Evolutionary conservation across 768 basidiomycete species (phyloP).

Genomic region (Thelephora ganbajun): DNA sequence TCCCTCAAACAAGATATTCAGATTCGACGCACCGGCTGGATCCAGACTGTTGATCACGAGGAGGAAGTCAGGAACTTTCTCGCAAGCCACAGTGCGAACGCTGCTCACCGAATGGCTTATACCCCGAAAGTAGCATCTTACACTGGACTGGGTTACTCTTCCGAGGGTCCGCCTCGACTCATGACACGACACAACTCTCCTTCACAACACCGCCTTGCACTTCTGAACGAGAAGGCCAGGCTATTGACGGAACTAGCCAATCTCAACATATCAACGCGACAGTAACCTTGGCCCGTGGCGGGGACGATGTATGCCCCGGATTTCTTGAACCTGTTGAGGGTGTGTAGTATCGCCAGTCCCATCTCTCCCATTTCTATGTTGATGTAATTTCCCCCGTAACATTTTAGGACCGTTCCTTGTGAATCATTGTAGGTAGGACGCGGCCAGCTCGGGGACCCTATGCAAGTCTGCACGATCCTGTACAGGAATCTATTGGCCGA

Average conservation of each 20-base stretch:
- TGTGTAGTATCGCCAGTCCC: no score
- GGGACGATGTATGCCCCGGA: background rate
- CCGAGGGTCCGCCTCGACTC: slow-evolving; percentile 2
- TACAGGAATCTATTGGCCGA: no score
- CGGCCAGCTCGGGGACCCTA: no score
- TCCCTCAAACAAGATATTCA: slow-evolving; percentile 10
- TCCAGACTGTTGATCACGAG: slow-evolving; percentile 37
- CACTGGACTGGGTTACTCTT: slow-evolving; percentile 2
- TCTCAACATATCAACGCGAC: slow-evolving; percentile 15
- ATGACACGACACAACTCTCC: slow-evolving; percentile 23
- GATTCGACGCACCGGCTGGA: slow-evolving; percentile 40
- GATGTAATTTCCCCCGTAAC: no score
- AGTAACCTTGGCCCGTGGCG: background rate
- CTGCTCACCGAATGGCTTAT: background rate
- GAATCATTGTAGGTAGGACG: no score
- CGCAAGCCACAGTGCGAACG: slow-evolving; percentile 4
- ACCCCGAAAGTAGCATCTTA: slow-evolving; percentile 1
- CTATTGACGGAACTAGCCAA: slow-evolving; percentile 40
- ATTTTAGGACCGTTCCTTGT: no score
- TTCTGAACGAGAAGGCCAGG: slow-evolving; percentile 44
- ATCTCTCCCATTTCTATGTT: no score
- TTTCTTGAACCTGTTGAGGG: no score
- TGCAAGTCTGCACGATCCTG: no score
- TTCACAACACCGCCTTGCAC: slow-evolving; percentile 30
- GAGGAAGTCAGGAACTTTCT: slow-evolving; percentile 38